Evolutionary conservation across 2,329 filamentous ascomycete genomes (phyloP).

Genomic region (Orbilia ellipsospora): DNA sequence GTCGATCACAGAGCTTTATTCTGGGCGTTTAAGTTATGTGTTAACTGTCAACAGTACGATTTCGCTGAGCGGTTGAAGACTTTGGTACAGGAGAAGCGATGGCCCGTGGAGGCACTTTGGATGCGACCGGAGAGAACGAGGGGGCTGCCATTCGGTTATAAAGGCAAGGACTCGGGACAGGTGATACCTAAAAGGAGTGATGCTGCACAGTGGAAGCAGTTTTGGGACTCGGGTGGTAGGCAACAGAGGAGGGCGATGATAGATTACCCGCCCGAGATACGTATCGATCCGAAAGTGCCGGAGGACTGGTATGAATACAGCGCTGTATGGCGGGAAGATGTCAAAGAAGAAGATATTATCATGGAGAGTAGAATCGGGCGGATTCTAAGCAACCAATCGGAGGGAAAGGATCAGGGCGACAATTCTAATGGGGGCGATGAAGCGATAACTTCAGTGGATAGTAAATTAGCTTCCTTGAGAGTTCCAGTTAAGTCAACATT

Average conservation of each 20-base stretch:
- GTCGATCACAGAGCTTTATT: slow-evolving; percentile 45
- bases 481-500: not conserved
- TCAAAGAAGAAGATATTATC: slow-evolving; percentile 11
- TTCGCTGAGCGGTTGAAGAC: slow-evolving; percentile 36
- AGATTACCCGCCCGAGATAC: not conserved
- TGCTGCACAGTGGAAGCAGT: slow-evolving; percentile 16
- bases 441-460: not conserved
- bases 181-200: slow-evolving; percentile 16
- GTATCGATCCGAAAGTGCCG: slow-evolving; percentile 10
- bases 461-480: not conserved
- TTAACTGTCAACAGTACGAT: slow-evolving; percentile 43
- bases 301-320: slow-evolving; percentile 35
- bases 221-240: slow-evolving; percentile 23
- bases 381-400: not conserved
- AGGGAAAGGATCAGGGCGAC: not conserved
- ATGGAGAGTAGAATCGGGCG: slow-evolving; percentile 23
- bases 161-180: slow-evolving; percentile 24
- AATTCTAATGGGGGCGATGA: too few relatives aligned
- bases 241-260: not conserved
- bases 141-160: slow-evolving; percentile 45
- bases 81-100: slow-evolving; percentile 50
- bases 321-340: slow-evolving; percentile 11
- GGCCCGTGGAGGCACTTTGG: slow-evolving; percentile 43
- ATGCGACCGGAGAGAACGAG: slow-evolving; percentile 22
- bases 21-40: slow-evolving; percentile 47